Conservation (phyloP, 2,329 filamentous ascomycete genomes). For the Monosporascus sp. region DNA sequence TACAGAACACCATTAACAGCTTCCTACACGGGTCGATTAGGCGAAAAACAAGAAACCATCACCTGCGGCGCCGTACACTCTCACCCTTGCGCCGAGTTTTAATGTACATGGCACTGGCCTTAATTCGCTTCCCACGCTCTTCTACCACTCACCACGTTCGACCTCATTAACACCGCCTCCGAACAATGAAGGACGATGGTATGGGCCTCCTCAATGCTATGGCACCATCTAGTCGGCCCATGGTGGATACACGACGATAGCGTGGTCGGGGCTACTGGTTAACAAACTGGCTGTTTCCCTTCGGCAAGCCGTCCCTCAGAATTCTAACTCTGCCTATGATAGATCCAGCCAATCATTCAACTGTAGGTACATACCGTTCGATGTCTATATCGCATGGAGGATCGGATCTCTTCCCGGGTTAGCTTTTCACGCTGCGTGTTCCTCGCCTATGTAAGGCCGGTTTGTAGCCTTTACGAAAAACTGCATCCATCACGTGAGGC, state of each 20-base stretch:
- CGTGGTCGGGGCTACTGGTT: conserved; percentile 7
- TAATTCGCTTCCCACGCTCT: neutral
- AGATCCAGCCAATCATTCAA: neutral
- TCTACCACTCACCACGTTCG: neutral
- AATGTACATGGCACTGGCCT: neutral
- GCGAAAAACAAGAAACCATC: neutral
- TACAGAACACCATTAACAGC: too few species aligned
- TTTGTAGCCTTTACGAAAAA: too few species aligned
- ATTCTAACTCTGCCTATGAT: neutral
- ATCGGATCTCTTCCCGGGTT: too few species aligned
- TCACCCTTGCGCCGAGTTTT: neutral
- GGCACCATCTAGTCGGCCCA: conserved; percentile 18
- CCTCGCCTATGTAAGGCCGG: too few species aligned
- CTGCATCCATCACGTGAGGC: too few species aligned
- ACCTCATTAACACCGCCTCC: too few species aligned
- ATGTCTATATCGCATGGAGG: too few species aligned
- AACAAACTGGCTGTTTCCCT: conserved; percentile 8
- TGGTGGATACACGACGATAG: conserved; percentile 10
- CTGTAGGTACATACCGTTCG: too few species aligned
- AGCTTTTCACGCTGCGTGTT: too few species aligned
- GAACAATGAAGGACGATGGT: neutral
- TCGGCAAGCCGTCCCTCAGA: neutral
- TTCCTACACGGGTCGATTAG: too few species aligned
- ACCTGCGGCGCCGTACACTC: neutral
- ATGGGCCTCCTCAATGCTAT: conserved; percentile 13